Percentiles rank a stretch among this genome's conserved stretches.
Conservation (phyloP, 805 yeast species). For the Candida suzukii region DNA sequence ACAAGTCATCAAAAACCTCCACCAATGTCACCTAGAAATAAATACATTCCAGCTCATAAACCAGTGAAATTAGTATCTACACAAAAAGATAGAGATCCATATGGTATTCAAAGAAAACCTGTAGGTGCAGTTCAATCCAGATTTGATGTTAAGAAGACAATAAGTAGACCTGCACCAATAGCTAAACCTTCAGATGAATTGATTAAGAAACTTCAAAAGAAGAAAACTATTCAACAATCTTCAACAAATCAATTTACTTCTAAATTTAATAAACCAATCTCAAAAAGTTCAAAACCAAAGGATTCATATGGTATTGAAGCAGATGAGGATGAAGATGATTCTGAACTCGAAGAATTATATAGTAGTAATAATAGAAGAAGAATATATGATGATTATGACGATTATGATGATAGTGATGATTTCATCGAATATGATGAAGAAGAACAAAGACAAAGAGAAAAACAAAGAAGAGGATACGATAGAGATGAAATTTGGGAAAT, state of each 20-base stretch:
- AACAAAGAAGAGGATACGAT: constrained; percentile 44
- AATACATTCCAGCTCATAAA: not conserved
- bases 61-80: not conserved
- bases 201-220: constrained; percentile 35
- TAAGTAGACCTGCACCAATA: constrained; percentile 13
- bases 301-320: constrained; percentile 25
- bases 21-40: not conserved
- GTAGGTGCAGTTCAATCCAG: not conserved
- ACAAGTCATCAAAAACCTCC: not conserved
- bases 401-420: constrained; percentile 46
- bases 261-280: not conserved
- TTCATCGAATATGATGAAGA: constrained; percentile 57
- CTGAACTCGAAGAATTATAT: too few species aligned
- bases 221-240: constrained; percentile 13
- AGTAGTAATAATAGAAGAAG: too few species aligned
- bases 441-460: constrained; percentile 16
- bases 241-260: not conserved
- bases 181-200: constrained; percentile 56
- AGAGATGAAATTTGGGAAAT: constrained; percentile 87
- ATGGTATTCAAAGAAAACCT: not conserved
- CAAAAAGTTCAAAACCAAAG: not conserved
- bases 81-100: not conserved
- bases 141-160: not conserved
- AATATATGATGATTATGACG: constrained; percentile 35
- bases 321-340: constrained; percentile 31